Evolutionary conservation across 1,284 basidiomycete species (phyloP).

Genomic region (Moesziomyces globuligerus): DNA sequence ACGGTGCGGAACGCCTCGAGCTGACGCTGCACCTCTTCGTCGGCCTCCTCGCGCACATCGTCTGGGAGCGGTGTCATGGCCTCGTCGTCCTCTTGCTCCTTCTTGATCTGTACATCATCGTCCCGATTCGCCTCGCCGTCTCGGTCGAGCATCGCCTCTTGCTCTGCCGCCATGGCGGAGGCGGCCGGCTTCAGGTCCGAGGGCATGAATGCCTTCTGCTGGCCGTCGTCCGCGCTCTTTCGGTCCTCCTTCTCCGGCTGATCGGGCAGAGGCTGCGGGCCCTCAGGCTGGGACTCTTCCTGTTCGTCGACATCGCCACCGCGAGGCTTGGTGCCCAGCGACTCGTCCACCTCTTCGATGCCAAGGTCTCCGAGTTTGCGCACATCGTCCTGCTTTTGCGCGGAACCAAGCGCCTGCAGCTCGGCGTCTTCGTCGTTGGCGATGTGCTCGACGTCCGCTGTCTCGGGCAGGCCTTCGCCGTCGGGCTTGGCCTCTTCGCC

Average conservation of each 20-base stretch:
- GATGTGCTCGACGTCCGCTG: conserved; percentile 79
- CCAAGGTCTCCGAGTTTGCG: conserved; percentile 74
- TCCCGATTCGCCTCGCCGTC: conserved; percentile 40
- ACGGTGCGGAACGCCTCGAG: conserved; percentile 74
- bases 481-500: conserved; percentile 69
- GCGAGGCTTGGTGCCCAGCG: conserved; percentile 67
- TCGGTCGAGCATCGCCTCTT: conserved; percentile 29
- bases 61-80: conserved; percentile 57
- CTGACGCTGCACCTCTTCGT: conserved; percentile 59
- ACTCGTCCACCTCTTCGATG: conserved; percentile 58
- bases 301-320: conserved; percentile 28
- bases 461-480: conserved; percentile 69
- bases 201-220: conserved; percentile 56
- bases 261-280: conserved; percentile 47
- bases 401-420: conserved; percentile 89
- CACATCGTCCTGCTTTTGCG: conserved; percentile 73
- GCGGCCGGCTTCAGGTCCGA: conserved; percentile 48
- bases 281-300: conserved; percentile 27
- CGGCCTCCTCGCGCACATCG: conserved; percentile 48
- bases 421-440: conserved; percentile 76
- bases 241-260: conserved; percentile 63
- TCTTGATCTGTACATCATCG: conserved; percentile 72
- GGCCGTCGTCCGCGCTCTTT: conserved; percentile 53
- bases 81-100: conserved; percentile 66
- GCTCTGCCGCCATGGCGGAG: conserved; percentile 23